phyloP scores from a whole-genome alignment of 225 moss, liverwort and hornwort species.

The Pleurozium schreberi region DNA sequence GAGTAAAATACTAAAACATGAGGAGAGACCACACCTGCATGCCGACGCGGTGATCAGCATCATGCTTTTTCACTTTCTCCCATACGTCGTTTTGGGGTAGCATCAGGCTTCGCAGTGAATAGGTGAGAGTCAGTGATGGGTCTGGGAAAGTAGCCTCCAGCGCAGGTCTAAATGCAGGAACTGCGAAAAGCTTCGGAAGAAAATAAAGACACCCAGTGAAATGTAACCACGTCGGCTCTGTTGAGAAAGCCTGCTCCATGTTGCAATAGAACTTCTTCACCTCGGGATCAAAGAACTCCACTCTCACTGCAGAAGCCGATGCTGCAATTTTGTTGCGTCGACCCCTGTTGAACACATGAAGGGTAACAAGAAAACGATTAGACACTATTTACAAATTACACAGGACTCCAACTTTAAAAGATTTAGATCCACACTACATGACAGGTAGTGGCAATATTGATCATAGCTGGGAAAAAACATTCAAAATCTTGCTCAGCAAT shows the following conservation, averaged over 20 bases:
- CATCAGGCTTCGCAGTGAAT: conserved; percentile 43
- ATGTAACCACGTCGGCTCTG: conserved; percentile 39
- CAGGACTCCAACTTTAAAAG: not conserved
- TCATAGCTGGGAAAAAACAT: not conserved
- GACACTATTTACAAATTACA: no score
- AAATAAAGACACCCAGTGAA: conserved; percentile 50
- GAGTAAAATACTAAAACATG: not conserved
- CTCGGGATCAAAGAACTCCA: conserved; percentile 17
- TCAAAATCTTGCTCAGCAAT: not conserved
- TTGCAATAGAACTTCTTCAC: conserved; percentile 47
- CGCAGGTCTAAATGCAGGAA: conserved; percentile 45
- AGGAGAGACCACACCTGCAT: conserved; percentile 22
- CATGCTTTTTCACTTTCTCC: conserved; percentile 28
- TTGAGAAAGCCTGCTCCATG: conserved; percentile 46
- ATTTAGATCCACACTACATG: not conserved
- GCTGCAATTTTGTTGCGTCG: not conserved
- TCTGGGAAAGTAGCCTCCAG: conserved; percentile 61
- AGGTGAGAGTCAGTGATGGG: conserved; percentile 33
- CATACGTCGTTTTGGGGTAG: conserved; percentile 40
- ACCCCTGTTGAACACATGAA: not conserved
- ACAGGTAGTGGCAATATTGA: not conserved
- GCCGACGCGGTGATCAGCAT: conserved; percentile 32
- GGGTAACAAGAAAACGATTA: not conserved
- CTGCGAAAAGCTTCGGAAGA: conserved; percentile 54
- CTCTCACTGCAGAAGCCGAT: conserved; percentile 4